Base-by-base conservation (phyloP, 202 grass and related monocot species). In the Tripidium arundinaceum region DNA sequence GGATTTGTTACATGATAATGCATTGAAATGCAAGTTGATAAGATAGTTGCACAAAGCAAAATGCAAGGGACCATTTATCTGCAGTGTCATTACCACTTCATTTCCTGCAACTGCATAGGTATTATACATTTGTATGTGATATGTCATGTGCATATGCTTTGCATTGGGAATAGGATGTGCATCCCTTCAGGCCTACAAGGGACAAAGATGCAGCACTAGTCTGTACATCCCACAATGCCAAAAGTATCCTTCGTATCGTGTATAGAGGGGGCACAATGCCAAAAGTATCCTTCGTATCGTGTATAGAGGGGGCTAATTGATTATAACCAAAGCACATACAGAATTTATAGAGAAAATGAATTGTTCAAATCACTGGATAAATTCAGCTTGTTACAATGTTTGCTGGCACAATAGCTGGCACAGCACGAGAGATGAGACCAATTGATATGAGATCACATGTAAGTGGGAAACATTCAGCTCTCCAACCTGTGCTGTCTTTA, bases 1-100 rank as follows among this genome's bases (percentile, higher is more conserved):
- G 54, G 60, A 86, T 75, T 68, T 64, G 52, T 70, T 43, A 19
- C 52, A 83, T 79, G 87, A 86, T 86, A 86, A 70, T 83, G 49
- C 54, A 65, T 67, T 71, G 78, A 79, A 89, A 49, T 38, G 46
- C 85, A 89, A 52, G 61, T 33, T 42, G 50, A 74, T 74, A 79
- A 55, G 47, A 79, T 62, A 36, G 41, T 63, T 83, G 58, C 25
- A 38, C n/a, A 89, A 65, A 82, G 54, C 39, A 62, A 55, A 79
- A 75, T 68, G 61, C 47, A 46, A 74, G 41, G 83, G 87, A 74
- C 78, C 79, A 82, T 68, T 52, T 39, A 42, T 86, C 70, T 73
- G 67, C 27, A 54, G 49, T 74, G 67, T n/a, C 43, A 62, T 85
- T 66, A 40, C 59, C 72, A 61, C 33, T 81, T 77, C 28, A 40